A percentile compares a stretch with the other conserved stretches of the same genome.
Evolutionary conservation across 2,329 filamentous ascomycete genomes (phyloP).

Genomic region (Xylariaceae sp.): DNA sequence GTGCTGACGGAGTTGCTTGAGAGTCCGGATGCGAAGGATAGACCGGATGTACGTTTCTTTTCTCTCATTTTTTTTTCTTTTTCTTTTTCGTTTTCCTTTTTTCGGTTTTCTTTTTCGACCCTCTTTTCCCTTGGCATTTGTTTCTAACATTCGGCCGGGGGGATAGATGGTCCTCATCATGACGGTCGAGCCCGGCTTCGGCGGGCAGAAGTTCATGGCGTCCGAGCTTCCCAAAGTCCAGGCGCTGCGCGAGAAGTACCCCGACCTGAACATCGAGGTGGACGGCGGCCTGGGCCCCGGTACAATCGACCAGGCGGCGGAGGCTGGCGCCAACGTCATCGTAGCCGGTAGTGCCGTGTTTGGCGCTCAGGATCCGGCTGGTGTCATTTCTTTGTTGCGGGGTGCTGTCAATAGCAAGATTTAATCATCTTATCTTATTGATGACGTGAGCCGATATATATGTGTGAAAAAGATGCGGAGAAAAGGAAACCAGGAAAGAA

Average conservation of each 20-base stretch:
- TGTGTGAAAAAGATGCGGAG: too few species aligned
- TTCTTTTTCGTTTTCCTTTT: not conserved
- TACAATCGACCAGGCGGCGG: constrained; percentile 89
- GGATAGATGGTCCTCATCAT: constrained; percentile 93
- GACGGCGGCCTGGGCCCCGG: constrained; percentile 84
- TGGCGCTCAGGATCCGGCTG: constrained; percentile 78
- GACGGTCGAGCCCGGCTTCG: constrained; percentile 97
- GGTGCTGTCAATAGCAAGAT: constrained; percentile 61
- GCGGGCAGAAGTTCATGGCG: constrained; percentile 97
- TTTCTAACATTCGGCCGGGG: not conserved
- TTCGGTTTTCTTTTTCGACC: too few species aligned
- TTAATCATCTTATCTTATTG: too few species aligned
- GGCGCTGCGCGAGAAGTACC: constrained; percentile 76
- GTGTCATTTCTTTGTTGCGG: constrained; percentile 78
- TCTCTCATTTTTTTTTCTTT: not conserved
- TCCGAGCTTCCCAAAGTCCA: constrained; percentile 91
- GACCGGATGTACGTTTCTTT: constrained; percentile 68
- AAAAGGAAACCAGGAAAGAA: too few species aligned
- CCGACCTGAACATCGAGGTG: constrained; percentile 92
- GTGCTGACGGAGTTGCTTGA: constrained; percentile 90
- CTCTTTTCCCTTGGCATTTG: not conserved
- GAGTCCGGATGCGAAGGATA: constrained; percentile 62
- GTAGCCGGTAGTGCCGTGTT: constrained; percentile 96
- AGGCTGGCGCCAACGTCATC: constrained; percentile 95
- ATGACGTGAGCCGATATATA: too few species aligned